A percentile compares a stretch with the other conserved stretches of the same genome.
Evolutionary conservation across 768 basidiomycete species (phyloP).

Genomic region (Lactarius pseudohatsudake): DNA sequence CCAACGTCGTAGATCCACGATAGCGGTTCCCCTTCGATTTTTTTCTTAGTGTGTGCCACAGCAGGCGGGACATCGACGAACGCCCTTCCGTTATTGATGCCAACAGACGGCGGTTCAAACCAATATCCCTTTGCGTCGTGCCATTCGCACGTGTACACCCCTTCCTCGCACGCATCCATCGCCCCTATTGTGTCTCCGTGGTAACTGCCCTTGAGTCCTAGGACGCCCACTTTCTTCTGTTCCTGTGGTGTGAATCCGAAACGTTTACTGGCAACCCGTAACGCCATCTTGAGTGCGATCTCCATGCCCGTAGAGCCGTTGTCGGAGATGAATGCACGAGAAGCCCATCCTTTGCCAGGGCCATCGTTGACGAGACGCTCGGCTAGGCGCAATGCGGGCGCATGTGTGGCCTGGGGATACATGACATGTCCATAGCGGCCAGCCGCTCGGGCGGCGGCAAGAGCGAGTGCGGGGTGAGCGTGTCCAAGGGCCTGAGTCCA

Average conservation of each 20-base stretch:
- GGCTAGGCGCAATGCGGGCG: constrained; percentile 80
- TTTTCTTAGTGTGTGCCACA: constrained; percentile 33
- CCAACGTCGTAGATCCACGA: constrained; percentile 69
- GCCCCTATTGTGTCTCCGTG: constrained; percentile 97
- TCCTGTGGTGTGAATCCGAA: constrained; percentile 39
- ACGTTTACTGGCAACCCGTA: constrained; percentile 60
- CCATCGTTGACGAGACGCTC: constrained; percentile 73
- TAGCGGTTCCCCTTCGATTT: constrained; percentile 46
- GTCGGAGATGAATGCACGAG: constrained; percentile 89
- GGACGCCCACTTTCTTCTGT: constrained; percentile 61
- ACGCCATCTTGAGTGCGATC: constrained; percentile 96
- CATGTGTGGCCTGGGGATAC: constrained; percentile 86
- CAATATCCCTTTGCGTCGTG: constrained; percentile 89
- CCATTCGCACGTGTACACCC: constrained; percentile 95
- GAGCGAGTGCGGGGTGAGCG: constrained; percentile 66
- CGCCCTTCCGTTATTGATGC: constrained; percentile 59
- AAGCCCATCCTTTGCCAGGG: constrained; percentile 90
- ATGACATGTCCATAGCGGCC: constrained; percentile 97
- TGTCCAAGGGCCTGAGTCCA: constrained; percentile 97
- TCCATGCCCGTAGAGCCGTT: constrained; percentile 97
- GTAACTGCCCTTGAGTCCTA: constrained; percentile 91
- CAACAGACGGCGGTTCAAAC: constrained; percentile 86
- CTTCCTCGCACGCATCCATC: constrained; percentile 94
- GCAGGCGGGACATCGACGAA: constrained; percentile 54
- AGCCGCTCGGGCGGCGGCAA: constrained; percentile 86